Evolutionary conservation across 805 yeast species (phyloP).

Genomic region (Metschnikowia dekortorum): DNA sequence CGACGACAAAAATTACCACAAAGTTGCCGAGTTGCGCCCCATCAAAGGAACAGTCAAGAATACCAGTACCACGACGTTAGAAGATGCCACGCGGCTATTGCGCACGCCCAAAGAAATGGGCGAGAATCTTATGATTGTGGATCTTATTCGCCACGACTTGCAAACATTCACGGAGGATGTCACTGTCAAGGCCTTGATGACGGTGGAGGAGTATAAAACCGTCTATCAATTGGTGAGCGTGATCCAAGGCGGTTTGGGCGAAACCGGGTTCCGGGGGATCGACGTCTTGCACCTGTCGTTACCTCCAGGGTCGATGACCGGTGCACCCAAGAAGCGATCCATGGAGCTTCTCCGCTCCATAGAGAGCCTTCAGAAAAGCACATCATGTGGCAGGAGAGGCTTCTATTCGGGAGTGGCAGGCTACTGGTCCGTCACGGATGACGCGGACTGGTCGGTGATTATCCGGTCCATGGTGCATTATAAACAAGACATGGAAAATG

Average conservation of each 20-base stretch:
- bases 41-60: constrained; percentile 93
- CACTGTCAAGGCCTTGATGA: constrained; percentile 73
- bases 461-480: constrained; percentile 80
- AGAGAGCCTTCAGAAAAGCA: constrained; percentile 41
- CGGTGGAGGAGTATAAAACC: constrained; percentile 86
- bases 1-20: constrained; percentile 16
- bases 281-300: constrained; percentile 74
- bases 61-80: constrained; percentile 47
- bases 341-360: constrained; percentile 71
- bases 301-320: constrained; percentile 99
- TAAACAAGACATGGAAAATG: constrained; percentile 39
- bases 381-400: constrained; percentile 57
- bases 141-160: constrained; percentile 87
- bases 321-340: constrained; percentile 94
- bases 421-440: constrained; percentile 84
- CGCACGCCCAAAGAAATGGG: constrained; percentile 90
- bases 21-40: constrained; percentile 77
- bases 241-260: constrained; percentile 57
- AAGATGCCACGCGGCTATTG: constrained; percentile 58
- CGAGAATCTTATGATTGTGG: constrained; percentile 96
- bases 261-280: constrained; percentile 53
- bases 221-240: constrained; percentile 91
- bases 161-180: constrained; percentile 64
- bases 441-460: constrained; percentile 94
- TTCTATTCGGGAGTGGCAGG: constrained; percentile 94